Percentiles rank a stretch among this genome's conserved stretches.
These are phyloP conservation scores for Colletotrichum filicis DNA, from an alignment of 2,329 filamentous ascomycete genomes.

Conservation along the genomic window DNA sequence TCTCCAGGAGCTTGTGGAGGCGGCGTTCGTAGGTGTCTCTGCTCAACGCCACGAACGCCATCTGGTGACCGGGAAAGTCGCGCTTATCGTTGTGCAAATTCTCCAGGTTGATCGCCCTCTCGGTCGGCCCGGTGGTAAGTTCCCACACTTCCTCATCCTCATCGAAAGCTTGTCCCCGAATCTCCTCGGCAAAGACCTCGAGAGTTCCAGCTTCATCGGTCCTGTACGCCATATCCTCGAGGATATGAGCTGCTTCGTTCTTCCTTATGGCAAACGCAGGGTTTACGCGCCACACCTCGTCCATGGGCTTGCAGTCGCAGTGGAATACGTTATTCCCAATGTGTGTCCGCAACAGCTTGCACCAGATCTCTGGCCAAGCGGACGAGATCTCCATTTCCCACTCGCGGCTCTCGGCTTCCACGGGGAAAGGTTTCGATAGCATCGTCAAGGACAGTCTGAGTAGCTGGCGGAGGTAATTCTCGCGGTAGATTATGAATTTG, in stretches of 20 bases:
- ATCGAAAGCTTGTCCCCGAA: neutral
- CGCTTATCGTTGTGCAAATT: neutral
- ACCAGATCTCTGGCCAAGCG: constrained; percentile 27
- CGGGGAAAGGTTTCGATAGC: neutral
- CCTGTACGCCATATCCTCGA: neutral
- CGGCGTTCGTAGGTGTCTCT: neutral
- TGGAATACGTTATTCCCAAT: neutral
- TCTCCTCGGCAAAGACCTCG: neutral
- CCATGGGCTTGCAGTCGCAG: constrained; percentile 14
- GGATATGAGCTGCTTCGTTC: constrained; percentile 14
- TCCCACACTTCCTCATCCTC: neutral
- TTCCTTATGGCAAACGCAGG: constrained; percentile 13
- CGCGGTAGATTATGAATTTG: constrained; percentile 1
- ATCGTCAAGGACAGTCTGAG: neutral
- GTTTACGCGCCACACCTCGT: constrained; percentile 28
- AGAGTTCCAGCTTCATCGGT: neutral
- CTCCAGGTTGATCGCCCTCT: neutral
- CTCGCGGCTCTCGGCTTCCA: neutral
- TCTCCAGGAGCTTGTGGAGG: neutral
- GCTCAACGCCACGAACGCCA: constrained; percentile 7
- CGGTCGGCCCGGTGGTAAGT: neutral
- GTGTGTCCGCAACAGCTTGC: constrained; percentile 1
- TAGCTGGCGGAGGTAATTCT: constrained; percentile 15
- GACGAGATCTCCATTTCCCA: neutral
- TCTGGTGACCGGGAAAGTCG: constrained; percentile 10